Base-by-base conservation (phyloP, 2,329 filamentous ascomycete genomes). In the Nigrospora oryzae region DNA sequence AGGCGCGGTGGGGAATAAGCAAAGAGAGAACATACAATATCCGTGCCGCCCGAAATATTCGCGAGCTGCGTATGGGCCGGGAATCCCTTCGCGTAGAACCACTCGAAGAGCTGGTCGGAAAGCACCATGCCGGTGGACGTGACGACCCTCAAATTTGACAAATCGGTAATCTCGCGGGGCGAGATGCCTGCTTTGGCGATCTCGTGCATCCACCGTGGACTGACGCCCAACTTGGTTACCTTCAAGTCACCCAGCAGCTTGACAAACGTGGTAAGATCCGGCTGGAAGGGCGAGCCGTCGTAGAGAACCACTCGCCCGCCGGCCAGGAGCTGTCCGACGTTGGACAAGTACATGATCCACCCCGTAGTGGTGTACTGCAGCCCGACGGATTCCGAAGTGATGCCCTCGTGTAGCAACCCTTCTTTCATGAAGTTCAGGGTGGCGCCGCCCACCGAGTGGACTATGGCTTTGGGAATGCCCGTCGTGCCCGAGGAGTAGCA, bases 331-430 rank as follows among this genome's bases (percentile, higher is more conserved):
- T 71, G 68, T 16, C 72, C 69, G 0, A 87, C 68, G 34, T 74
- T 76, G 3, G 71, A 65, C 10, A 89, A 67, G 58, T 91, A 93
- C 88, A 95, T 94, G 64, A 95, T 93, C 88, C 88, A 94, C 0
- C 86, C 84, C 0, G 84, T 89, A 0, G 81, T 84, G 1, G 81
- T 79, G 56, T 74, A 79, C 59, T 80, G 75, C 46, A 80, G 52
- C 1, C 62, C 57, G 1, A 77, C 67, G 37, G 63, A 66, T n/a
- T 63, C 56, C 0, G 66, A 53, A 0, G 51, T 57, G 4, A 64
- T 46, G 28, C 67, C 64, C 40, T 74, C 68, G 55, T 79, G 74
- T 23, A 79, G 60, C 3, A 59, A 62, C 1, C 66, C 69, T 59
- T 94, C 88, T 57, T 90, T 78, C 49, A 53, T 56, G 13, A 56